phyloP scores from a whole-genome alignment of 1,284 basidiomycete genomes.

The Cutaneotrichosporon cutaneum region DNA sequence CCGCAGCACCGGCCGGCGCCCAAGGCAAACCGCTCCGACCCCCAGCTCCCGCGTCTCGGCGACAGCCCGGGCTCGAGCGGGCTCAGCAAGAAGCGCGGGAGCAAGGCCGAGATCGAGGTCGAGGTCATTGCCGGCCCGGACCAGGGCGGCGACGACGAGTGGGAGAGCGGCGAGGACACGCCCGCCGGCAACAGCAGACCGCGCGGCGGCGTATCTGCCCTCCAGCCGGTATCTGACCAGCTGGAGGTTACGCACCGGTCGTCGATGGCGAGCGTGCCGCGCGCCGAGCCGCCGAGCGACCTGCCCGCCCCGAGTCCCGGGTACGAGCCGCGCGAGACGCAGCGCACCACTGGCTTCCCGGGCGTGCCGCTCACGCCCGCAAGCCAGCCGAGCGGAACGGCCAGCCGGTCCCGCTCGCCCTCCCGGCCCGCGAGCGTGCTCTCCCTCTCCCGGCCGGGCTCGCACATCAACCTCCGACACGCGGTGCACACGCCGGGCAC shows the following conservation, averaged over 20 bases:
- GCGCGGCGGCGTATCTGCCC: background rate
- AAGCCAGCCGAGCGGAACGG: background rate
- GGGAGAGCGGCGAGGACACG: conserved; percentile 26
- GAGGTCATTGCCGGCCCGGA: conserved; percentile 18
- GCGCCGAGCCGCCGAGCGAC: conserved; percentile 5
- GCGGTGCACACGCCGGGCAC: background rate
- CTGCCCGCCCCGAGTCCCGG: conserved; percentile 5
- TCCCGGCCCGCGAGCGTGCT: background rate
- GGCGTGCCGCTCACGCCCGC: conserved; percentile 2
- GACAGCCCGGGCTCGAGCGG: conserved; percentile 12
- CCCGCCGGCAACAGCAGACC: conserved; percentile 8
- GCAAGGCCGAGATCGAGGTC: conserved; percentile 11
- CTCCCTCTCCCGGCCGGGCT: conserved; percentile 6
- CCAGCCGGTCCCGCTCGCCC: background rate
- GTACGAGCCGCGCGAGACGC: conserved; percentile 17
- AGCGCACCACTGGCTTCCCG: conserved; percentile 17
- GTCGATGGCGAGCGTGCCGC: background rate
- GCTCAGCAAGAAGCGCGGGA: background rate
- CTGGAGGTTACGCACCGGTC: background rate
- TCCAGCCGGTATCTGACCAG: background rate
- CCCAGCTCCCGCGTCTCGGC: conserved; percentile 13
- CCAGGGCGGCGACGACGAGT: conserved; percentile 19
- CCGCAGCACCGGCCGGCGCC: background rate
- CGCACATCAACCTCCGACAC: conserved; percentile 2
- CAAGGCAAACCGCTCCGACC: conserved; percentile 13